Base-by-base conservation (phyloP, 495 filamentous ascomycete genomes). In the Xylaria grammica region DNA sequence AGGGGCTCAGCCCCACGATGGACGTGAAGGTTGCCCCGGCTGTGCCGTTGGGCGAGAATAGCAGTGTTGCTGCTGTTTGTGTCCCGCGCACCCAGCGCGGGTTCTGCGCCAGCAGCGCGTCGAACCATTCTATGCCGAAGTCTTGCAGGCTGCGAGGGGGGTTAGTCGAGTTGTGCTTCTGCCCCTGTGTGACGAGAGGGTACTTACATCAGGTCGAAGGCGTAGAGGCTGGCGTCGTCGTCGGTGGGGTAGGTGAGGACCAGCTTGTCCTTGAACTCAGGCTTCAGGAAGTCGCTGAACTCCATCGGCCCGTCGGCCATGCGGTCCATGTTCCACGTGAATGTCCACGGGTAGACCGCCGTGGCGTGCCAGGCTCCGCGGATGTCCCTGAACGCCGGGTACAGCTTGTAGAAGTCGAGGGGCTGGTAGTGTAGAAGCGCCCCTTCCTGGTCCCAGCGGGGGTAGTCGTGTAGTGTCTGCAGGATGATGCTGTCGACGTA, bases 221-320 rank as follows among this genome's bases (percentile, higher is more conserved):
- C 67, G 46, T 74, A 78, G 3, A 70, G 44, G 19, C 75, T 70
- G 10, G 74, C 72, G 40, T 78, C 76, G 30, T 78, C 76, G 46
- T 78, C 76, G 60, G 77, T 78, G 4, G 76, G 76, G 38, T 78
- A 78, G 13, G 76, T 78, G 20, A 76, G 70, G 10, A 69, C 69
- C 1, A 78, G 63, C 45, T 76, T 75, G 10, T 68, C 67, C 60
- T 78, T 76, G 62, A 69, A 76, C 45, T 66, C 62, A 1, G 76
- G 74, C 26, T 69, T 62, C 15, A 73, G 53, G 36, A 71, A 70
- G 36, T 78, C 75, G 8, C 48, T 61, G 53, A 67, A 77, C 4
- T 69, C 67, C 27, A 67, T 62, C 17, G 60, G 32, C 9, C 44
- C 59, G 5, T 55, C 5, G 22, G 65, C 49, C n/a, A 72, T 38